phyloP scores from a whole-genome alignment of 352 stramenopile species.

The Globisporangium nagaii region DNA sequence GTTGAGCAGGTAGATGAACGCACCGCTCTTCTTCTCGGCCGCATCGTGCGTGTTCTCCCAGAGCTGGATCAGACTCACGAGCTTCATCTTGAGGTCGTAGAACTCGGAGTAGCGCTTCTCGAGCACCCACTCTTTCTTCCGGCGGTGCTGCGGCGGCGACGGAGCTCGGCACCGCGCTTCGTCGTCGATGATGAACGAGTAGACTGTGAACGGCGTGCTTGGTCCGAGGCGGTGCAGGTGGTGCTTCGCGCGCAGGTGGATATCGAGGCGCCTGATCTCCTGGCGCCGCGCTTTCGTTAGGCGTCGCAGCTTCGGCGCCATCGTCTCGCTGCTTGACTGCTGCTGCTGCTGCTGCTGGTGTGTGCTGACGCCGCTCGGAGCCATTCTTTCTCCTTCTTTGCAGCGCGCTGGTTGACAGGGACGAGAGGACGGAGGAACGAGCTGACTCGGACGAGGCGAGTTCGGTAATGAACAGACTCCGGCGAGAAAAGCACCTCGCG shows the following conservation, averaged over 20 bases:
- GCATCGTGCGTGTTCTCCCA: background rate
- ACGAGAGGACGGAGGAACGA: no score
- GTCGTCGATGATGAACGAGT: conserved; percentile 39
- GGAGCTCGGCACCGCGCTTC: background rate
- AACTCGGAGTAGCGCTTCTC: background rate
- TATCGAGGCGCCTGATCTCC: conserved; percentile 42
- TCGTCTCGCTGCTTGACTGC: background rate
- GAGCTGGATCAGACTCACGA: background rate
- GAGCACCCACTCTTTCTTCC: background rate
- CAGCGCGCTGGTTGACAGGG: no score
- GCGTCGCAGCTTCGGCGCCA: background rate
- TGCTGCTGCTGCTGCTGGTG: background rate
- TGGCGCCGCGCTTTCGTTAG: conserved; percentile 34
- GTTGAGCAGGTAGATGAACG: background rate
- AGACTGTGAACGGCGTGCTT: conserved; percentile 21
- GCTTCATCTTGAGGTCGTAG: background rate
- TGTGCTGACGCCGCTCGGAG: background rate
- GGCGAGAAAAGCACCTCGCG: no score
- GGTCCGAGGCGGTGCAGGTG: conserved; percentile 14
- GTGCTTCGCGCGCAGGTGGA: conserved; percentile 33
- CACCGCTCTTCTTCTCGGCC: background rate
- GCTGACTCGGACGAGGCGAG: no score
- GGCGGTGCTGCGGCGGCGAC: no score
- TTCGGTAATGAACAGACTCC: no score
- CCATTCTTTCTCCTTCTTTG: background rate